Conservation (phyloP, 208 protist species). For the Trypanosoma grayi region DNA sequence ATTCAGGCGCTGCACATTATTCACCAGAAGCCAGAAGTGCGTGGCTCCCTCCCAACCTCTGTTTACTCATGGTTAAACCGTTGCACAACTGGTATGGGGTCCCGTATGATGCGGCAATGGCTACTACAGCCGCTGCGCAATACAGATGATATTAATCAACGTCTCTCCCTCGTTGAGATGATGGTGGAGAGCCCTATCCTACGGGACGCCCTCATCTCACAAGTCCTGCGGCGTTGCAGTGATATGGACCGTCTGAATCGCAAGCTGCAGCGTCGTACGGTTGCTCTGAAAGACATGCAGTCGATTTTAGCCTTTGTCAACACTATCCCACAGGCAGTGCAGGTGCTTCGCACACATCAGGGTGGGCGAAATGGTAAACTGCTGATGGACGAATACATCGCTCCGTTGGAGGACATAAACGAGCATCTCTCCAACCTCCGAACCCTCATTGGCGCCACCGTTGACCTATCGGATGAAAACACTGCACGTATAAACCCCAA, state of each 20-base stretch:
- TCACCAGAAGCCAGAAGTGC: slow-evolving; percentile 75
- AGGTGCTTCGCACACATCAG: slow-evolving; percentile 65
- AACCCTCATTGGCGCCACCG: slow-evolving; percentile 76
- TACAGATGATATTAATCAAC: slow-evolving; percentile 88
- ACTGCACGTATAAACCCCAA: slow-evolving; percentile 86
- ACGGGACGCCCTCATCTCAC: slow-evolving; percentile 69
- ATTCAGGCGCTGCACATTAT: slow-evolving; percentile 92
- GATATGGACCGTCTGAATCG: slow-evolving; percentile 94
- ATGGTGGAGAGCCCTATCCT: slow-evolving; percentile 89
- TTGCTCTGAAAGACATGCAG: slow-evolving; percentile 87
- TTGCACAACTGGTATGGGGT: slow-evolving; percentile 96
- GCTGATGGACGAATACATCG: slow-evolving; percentile 80
- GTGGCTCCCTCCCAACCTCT: slow-evolving; percentile 63
- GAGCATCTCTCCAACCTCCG: slow-evolving; percentile 78
- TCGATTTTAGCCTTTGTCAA: slow-evolving; percentile 84
- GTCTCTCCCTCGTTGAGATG: slow-evolving; percentile 92
- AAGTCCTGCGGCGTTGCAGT: slow-evolving; percentile 88
- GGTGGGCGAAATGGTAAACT: slow-evolving; percentile 68
- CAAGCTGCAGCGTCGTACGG: slow-evolving; percentile 84
- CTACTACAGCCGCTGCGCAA: slow-evolving; percentile 96
- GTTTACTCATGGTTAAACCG: slow-evolving; percentile 95
- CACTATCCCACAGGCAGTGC: slow-evolving; percentile 57
- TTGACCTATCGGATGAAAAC: slow-evolving; percentile 80
- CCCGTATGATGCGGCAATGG: slow-evolving; percentile 96
- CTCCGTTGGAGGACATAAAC: slow-evolving; percentile 83